Percentiles rank a stretch among this genome's conserved stretches.
phyloP scores from a whole-genome alignment of 2,329 filamentous ascomycete genomes.

The Fusarium tricinctum region DNA sequence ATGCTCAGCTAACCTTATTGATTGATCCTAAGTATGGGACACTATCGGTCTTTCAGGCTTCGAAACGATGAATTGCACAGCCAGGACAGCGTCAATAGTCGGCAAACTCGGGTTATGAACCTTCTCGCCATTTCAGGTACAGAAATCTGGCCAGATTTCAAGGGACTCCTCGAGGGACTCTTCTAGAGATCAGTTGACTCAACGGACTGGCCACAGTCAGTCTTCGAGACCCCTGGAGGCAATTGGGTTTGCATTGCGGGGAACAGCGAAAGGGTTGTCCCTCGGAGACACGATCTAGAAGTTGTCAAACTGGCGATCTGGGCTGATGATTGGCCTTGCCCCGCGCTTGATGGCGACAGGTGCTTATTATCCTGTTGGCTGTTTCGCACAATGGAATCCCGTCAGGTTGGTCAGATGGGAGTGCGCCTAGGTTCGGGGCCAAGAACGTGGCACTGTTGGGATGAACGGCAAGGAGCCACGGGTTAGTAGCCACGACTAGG shows the following conservation, averaged over 20 bases:
- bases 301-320: slow-evolving; percentile 28
- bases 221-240: slow-evolving; percentile 38
- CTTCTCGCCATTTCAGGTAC: slow-evolving; percentile 15
- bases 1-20: slow-evolving; percentile 24
- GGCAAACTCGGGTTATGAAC: slow-evolving; percentile 4
- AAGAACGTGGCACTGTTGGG: slow-evolving; percentile 37
- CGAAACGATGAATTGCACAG: slow-evolving; percentile 7
- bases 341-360: slow-evolving; percentile 33
- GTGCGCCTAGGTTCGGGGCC: slow-evolving; percentile 32
- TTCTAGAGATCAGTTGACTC: neutral
- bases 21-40: too few species aligned
- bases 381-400: slow-evolving; percentile 29
- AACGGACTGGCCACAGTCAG: slow-evolving; percentile 11
- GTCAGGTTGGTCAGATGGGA: slow-evolving; percentile 32
- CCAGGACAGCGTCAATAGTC: neutral
- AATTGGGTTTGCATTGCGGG: slow-evolving; percentile 36
- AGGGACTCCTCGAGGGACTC: neutral
- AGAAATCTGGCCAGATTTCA: slow-evolving; percentile 7
- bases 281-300: slow-evolving; percentile 22
- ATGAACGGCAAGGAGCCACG: slow-evolving; percentile 27
- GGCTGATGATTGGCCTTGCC: slow-evolving; percentile 37
- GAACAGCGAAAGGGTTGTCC: slow-evolving; percentile 15
- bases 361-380: slow-evolving; percentile 25
- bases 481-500: slow-evolving; percentile 18
- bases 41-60: neutral